Evolutionary conservation across 1,284 basidiomycete species (phyloP), one percentile per base, ranked within the genome.

Genomic region (Anthracocystis panici-leucophaei): DNA sequence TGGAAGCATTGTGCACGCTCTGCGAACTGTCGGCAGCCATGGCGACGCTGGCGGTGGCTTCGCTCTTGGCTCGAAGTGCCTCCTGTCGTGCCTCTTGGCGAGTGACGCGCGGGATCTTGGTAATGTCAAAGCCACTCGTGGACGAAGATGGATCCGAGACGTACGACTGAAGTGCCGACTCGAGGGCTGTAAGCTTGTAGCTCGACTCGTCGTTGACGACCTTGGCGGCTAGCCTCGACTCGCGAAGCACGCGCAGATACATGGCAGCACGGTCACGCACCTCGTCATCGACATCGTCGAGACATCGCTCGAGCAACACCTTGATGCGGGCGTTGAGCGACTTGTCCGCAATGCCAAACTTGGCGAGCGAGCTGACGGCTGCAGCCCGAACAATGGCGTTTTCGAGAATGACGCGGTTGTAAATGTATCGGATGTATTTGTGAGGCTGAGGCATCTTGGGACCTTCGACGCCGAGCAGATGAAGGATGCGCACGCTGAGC

Each of bases 371-470:
- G 29, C 93, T 89, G 6, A 99, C 96, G 21, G 97, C 97, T 4
- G 97, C 97, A 9, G 97, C 97, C 65, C 97, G 89, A 41, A 99
- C 97, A 55, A 97, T 96, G 14, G 97, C 95, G 82, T 99, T 99
- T 87, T 99, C 97, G 78, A 99, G 88, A 21, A 99, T 95, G 41
- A 99, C 97, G 40, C 97, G 94, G 87, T 99, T 99, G 88, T 99
- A 99, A 84, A 99, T 99, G 88, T 96, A 99, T 51, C 97, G 92
- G 84, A 99, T 99, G 86, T 96, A 99, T 87, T 98, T 99, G 58
- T 95, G 92, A 11, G 97, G 97, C 85, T 97, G 93, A 21, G 92
- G 91, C 55, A 95, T 92, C 86, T 94, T 94, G 52, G 97, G 97
- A 11, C 97, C 97, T 86, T 99, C 97, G 60, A 95, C 89, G 52